These are phyloP conservation scores for Aspergillus affinis DNA, from an alignment of 495 filamentous ascomycete genomes.

Conservation along the genomic window DNA sequence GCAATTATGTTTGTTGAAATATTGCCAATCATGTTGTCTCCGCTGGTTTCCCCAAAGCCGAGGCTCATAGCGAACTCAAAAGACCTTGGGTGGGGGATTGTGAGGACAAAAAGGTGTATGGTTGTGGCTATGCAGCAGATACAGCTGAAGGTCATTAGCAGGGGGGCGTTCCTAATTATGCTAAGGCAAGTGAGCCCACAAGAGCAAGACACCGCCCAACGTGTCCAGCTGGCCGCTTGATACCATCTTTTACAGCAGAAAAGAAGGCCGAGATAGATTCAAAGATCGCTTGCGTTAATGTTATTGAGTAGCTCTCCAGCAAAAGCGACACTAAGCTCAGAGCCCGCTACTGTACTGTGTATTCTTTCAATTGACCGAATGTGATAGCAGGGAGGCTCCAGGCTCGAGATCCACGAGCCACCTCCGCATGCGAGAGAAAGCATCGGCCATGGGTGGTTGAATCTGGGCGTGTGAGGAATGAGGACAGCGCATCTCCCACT, in stretches of 20 bases:
- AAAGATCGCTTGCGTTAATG: no score
- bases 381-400: no score
- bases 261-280: no score
- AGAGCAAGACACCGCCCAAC: background rate
- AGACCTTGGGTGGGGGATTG: no score
- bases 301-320: no score
- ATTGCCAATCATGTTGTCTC: background rate
- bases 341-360: no score
- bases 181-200: background rate
- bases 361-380: no score
- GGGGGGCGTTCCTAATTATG: background rate
- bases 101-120: no score
- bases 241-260: background rate
- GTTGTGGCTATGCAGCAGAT: no score
- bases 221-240: background rate
- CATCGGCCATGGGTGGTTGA: constrained; percentile 5
- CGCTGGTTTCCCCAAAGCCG: constrained; percentile 1
- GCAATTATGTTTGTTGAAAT: background rate
- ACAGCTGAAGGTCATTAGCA: no score
- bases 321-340: no score
- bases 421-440: constrained; percentile 6
- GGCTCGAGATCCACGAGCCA: no score
- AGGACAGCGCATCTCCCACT: constrained; percentile 18
- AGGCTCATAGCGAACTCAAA: background rate
- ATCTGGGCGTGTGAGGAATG: constrained; percentile 16